Evolutionary conservation across 805 yeast genomes (phyloP).

Genomic region (Kazachstania bromeliacearum): DNA sequence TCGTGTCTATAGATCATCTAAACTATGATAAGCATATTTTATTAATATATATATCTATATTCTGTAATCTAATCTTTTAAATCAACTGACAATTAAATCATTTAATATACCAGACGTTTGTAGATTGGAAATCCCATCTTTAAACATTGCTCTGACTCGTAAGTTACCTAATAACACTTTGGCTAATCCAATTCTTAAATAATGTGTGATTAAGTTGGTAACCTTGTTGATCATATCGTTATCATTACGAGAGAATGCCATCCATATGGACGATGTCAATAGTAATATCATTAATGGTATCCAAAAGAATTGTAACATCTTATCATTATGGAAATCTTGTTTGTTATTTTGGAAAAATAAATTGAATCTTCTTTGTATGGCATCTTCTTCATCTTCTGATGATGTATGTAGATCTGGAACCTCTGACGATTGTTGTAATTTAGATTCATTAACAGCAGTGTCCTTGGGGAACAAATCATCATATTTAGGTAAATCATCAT

Average conservation of each 20-base stretch:
- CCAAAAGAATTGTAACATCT: slow-evolving; percentile 86
- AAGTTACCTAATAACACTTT: slow-evolving; percentile 45
- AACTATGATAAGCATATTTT: slow-evolving; percentile 25
- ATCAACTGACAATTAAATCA: slow-evolving; percentile 7
- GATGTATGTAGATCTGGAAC: slow-evolving; percentile 19
- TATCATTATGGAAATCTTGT: slow-evolving; percentile 54
- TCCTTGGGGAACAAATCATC: slow-evolving; percentile 60
- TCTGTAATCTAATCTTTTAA: not conserved
- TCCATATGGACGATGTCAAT: slow-evolving; percentile 37
- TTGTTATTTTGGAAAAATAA: slow-evolving; percentile 36
- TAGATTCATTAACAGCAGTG: slow-evolving; percentile 1
- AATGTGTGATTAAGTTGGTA: slow-evolving; percentile 30
- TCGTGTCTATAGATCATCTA: slow-evolving; percentile 46
- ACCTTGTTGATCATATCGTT: slow-evolving; percentile 20
- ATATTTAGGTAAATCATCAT: slow-evolving; percentile 55
- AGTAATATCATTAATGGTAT: slow-evolving; percentile 61
- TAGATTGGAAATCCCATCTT: slow-evolving; percentile 24
- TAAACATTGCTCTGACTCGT: slow-evolving; percentile 37
- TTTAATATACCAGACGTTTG: slow-evolving; percentile 17
- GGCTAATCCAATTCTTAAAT: slow-evolving; percentile 37
- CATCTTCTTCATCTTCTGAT: slow-evolving; percentile 28
- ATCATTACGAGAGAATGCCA: slow-evolving; percentile 30
- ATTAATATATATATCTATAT: not conserved
- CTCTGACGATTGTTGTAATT: not conserved
- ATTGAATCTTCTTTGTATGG: slow-evolving; percentile 30